phyloP scores from a whole-genome alignment of 495 filamentous ascomycete genomes.

The Tuber magnatum region DNA sequence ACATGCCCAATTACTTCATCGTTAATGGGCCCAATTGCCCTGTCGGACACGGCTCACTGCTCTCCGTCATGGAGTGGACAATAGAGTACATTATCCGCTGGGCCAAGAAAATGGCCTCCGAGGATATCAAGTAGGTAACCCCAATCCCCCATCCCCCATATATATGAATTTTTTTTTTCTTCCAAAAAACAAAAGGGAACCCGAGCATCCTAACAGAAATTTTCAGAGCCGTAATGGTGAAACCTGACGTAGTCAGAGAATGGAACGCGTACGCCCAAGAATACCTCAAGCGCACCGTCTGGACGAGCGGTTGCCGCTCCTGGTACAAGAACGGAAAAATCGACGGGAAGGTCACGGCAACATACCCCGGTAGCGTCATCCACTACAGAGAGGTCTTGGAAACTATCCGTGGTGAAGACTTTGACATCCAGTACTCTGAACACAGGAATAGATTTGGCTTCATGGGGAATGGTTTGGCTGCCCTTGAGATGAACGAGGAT shows the following conservation, averaged over 20 bases:
- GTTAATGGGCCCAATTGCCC: constrained; percentile 53
- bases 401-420: constrained; percentile 49
- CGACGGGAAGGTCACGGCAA: constrained; percentile 45
- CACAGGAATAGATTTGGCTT: constrained; percentile 46
- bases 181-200: background rate
- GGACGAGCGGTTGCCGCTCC: constrained; percentile 46
- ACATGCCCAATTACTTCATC: constrained; percentile 49
- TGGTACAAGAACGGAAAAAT: constrained; percentile 48
- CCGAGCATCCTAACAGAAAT: background rate
- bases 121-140: constrained; percentile 45
- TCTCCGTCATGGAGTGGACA: constrained; percentile 49
- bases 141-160: background rate
- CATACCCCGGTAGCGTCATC: constrained; percentile 46
- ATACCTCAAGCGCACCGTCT: constrained; percentile 47
- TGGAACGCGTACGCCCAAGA: constrained; percentile 45
- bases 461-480: constrained; percentile 47
- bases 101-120: constrained; percentile 46
- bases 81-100: constrained; percentile 47
- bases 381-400: constrained; percentile 51
- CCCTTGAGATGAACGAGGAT: constrained; percentile 20
- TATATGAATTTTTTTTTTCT: background rate
- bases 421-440: constrained; percentile 45
- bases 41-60: constrained; percentile 50
- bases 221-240: constrained; percentile 41
- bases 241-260: constrained; percentile 43